Percentiles rank a stretch among this genome's conserved stretches.
Conservation (phyloP, 768 basidiomycete genomes). For the Leccinum uliginosum region DNA sequence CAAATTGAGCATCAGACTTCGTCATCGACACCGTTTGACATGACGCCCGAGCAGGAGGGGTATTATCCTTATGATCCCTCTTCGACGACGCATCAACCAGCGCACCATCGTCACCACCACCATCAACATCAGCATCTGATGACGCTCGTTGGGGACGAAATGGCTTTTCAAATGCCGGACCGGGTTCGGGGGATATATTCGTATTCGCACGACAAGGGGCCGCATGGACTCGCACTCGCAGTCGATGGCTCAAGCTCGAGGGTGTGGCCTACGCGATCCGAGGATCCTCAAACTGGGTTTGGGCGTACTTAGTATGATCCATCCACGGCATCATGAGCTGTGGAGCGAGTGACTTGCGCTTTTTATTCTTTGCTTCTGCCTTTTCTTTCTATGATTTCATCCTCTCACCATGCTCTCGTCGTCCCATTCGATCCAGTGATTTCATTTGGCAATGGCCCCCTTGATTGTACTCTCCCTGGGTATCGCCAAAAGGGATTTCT, state of each 20-base stretch:
- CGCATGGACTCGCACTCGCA: conserved; percentile 17
- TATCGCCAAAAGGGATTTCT: too few species aligned
- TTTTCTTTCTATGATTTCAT: not conserved
- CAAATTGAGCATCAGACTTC: conserved; percentile 13
- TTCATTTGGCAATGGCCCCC: too few species aligned
- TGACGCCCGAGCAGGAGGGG: conserved; percentile 12
- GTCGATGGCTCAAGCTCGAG: not conserved
- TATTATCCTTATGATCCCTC: conserved; percentile 24
- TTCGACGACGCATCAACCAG: not conserved
- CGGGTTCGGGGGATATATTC: conserved; percentile 13
- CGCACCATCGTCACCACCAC: not conserved
- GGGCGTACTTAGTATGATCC: not conserved
- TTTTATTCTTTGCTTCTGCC: too few species aligned
- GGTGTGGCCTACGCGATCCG: not conserved
- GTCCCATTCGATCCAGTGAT: too few species aligned
- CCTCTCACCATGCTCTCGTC: not conserved
- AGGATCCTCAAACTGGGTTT: not conserved
- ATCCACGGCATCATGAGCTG: not conserved
- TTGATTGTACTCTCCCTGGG: too few species aligned
- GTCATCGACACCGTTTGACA: conserved; percentile 18
- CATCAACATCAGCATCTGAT: conserved; percentile 8
- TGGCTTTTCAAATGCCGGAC: conserved; percentile 17
- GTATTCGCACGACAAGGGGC: conserved; percentile 21
- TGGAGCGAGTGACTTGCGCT: not conserved
- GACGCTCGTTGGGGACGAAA: conserved; percentile 19